Conservation (phyloP, 768 basidiomycete species). For the Tremella mesenterica region DNA sequence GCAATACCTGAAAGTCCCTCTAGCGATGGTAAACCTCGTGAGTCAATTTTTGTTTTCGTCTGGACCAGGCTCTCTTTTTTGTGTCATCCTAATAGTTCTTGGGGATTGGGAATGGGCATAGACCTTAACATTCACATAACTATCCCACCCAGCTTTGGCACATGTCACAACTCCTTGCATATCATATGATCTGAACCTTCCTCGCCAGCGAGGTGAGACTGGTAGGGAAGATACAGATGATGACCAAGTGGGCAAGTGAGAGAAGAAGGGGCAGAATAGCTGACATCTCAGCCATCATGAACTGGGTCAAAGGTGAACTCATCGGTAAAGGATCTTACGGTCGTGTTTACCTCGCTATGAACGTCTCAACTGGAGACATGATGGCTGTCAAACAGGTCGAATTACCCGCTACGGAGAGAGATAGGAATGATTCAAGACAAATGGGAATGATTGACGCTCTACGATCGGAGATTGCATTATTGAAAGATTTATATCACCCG, state of each 20-base stretch:
- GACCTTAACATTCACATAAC: no score
- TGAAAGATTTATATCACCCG: slow-evolving; percentile 92
- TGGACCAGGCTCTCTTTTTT: slow-evolving; percentile 1
- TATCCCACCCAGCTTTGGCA: no score
- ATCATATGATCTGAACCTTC: no score
- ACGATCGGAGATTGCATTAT: slow-evolving; percentile 85
- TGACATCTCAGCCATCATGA: slow-evolving; percentile 79
- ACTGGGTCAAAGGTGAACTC: slow-evolving; percentile 95
- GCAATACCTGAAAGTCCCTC: slow-evolving; percentile 31
- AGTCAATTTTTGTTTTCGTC: neutral
- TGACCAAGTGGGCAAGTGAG: no score
- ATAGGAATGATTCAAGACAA: slow-evolving; percentile 80
- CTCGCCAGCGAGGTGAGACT: no score
- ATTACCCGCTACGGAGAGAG: slow-evolving; percentile 79
- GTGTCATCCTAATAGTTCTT: neutral
- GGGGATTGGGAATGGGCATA: no score
- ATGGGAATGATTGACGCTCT: slow-evolving; percentile 77
- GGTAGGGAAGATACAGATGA: no score
- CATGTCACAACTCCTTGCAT: no score
- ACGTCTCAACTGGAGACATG: slow-evolving; percentile 95
- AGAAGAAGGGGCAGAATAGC: neutral
- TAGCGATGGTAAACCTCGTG: slow-evolving; percentile 25
- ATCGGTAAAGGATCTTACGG: slow-evolving; percentile 97
- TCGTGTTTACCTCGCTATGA: slow-evolving; percentile 88
- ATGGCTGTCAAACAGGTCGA: slow-evolving; percentile 99